Percentiles rank a stretch among this genome's conserved stretches.
These are phyloP conservation scores for Posidonia oceanica DNA, from an alignment of 116 monocot species.

Conservation along the genomic window DNA sequence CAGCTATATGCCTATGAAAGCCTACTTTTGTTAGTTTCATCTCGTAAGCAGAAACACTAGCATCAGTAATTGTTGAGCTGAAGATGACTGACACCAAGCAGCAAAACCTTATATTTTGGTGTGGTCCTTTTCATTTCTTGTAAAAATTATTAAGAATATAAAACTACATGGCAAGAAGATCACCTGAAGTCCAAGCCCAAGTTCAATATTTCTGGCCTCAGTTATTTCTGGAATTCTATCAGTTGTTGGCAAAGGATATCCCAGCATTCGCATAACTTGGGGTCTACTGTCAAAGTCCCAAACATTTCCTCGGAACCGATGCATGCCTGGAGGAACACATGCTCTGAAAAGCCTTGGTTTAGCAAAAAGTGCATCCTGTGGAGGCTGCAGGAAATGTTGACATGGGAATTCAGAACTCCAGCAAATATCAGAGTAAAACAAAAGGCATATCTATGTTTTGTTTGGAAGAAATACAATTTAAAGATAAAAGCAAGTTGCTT, in stretches of 20 bases:
- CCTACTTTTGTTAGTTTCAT: too few relatives aligned
- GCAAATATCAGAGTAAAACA: too few relatives aligned
- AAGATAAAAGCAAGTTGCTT: conserved; percentile 13
- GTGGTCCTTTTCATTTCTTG: too few relatives aligned
- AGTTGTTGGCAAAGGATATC: conserved; percentile 67
- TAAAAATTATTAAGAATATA: background rate
- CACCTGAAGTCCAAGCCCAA: conserved; percentile 98
- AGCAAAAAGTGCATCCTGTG: conserved; percentile 86
- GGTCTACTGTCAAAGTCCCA: conserved; percentile 93
- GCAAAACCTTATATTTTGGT: background rate
- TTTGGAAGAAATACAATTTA: background rate
- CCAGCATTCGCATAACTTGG: conserved; percentile 52
- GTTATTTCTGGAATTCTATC: conserved; percentile 91
- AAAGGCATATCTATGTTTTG: too few relatives aligned
- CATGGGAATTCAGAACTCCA: background rate
- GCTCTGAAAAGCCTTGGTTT: conserved; percentile 95
- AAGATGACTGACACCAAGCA: background rate
- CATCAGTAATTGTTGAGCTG: background rate
- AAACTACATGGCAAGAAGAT: background rate
- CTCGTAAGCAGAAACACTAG: background rate
- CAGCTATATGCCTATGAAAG: too few relatives aligned
- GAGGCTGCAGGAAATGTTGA: conserved; percentile 45
- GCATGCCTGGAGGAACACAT: conserved; percentile 97
- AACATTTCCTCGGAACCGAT: conserved; percentile 90
- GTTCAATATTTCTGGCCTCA: conserved; percentile 91